Evolutionary conservation across 345 rosid species (phyloP).

Genomic region (Zanthoxylum bungeanum): DNA sequence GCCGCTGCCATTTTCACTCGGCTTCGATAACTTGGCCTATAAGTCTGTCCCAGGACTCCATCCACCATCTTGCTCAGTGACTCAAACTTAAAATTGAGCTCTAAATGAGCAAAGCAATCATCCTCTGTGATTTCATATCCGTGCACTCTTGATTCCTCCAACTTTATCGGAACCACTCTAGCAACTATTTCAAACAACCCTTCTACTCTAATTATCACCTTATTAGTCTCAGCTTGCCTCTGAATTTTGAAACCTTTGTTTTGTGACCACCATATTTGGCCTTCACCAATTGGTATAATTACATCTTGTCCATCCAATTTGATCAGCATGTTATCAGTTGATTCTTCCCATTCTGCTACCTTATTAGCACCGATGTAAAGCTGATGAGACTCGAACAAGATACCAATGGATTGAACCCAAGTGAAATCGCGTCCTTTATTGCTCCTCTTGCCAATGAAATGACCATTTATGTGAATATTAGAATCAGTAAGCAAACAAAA

Average conservation of each 20-base stretch:
- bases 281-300: neutral
- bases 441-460: slow-evolving; percentile 25
- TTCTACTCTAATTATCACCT: slow-evolving; percentile 11
- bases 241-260: slow-evolving; percentile 7
- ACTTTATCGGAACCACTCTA: slow-evolving; percentile 18
- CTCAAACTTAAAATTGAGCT: slow-evolving; percentile 27
- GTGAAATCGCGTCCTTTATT: slow-evolving; percentile 27
- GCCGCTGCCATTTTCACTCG: slow-evolving; percentile 10
- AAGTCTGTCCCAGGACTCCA: slow-evolving; percentile 24
- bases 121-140: slow-evolving; percentile 15
- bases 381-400: slow-evolving; percentile 16
- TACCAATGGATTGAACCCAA: slow-evolving; percentile 26
- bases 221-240: slow-evolving; percentile 17
- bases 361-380: slow-evolving; percentile 18
- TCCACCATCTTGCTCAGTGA: slow-evolving; percentile 7
- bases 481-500: slow-evolving; percentile 29
- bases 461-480: slow-evolving; percentile 27
- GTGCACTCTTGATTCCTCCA: slow-evolving; percentile 16
- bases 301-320: slow-evolving; percentile 7
- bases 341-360: slow-evolving; percentile 10
- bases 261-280: too few relatives aligned
- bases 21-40: slow-evolving; percentile 10
- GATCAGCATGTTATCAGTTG: slow-evolving; percentile 9
- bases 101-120: slow-evolving; percentile 21
- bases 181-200: slow-evolving; percentile 8